Evolutionary conservation across 805 yeast species (phyloP).

Genomic region (Candida orba): DNA sequence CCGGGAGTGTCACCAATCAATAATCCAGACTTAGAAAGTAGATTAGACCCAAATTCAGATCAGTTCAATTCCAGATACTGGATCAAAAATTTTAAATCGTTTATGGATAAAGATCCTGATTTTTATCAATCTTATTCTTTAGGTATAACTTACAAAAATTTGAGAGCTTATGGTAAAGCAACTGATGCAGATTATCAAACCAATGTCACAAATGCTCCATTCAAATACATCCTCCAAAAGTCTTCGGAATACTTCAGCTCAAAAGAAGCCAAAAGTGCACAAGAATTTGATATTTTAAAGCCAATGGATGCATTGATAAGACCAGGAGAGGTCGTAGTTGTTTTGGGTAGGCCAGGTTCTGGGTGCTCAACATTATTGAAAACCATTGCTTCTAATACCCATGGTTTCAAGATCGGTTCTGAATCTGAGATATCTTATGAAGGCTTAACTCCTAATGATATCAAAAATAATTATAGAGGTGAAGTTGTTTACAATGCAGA

Average conservation of each 20-base stretch:
- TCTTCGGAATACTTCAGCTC: constrained; percentile 11
- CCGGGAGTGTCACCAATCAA: constrained; percentile 35
- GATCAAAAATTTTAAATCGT: constrained; percentile 49
- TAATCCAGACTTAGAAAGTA: constrained; percentile 29
- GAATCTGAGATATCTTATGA: constrained; percentile 44
- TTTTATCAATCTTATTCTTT: constrained; percentile 47
- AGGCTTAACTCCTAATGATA: constrained; percentile 46
- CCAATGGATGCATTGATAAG: constrained; percentile 57
- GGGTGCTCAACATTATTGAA: constrained; percentile 67
- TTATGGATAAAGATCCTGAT: constrained; percentile 47
- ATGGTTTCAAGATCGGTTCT: constrained; percentile 46
- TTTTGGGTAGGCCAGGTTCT: constrained; percentile 75
- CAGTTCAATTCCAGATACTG: constrained; percentile 53
- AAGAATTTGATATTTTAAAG: constrained; percentile 39
- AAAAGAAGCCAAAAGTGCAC: constrained; percentile 15
- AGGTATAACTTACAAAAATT: constrained; percentile 48
- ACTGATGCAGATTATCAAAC: constrained; percentile 55
- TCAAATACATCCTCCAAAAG: constrained; percentile 12
- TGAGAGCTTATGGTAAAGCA: constrained; percentile 54
- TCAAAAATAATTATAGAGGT: constrained; percentile 50
- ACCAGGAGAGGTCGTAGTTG: constrained; percentile 63
- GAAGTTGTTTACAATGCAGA: constrained; percentile 69
- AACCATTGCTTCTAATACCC: constrained; percentile 52
- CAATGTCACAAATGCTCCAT: constrained; percentile 40
- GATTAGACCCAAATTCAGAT: constrained; percentile 52